phyloP scores from a whole-genome alignment of 345 rosid genomes.

The Rubroshorea leprosula region DNA sequence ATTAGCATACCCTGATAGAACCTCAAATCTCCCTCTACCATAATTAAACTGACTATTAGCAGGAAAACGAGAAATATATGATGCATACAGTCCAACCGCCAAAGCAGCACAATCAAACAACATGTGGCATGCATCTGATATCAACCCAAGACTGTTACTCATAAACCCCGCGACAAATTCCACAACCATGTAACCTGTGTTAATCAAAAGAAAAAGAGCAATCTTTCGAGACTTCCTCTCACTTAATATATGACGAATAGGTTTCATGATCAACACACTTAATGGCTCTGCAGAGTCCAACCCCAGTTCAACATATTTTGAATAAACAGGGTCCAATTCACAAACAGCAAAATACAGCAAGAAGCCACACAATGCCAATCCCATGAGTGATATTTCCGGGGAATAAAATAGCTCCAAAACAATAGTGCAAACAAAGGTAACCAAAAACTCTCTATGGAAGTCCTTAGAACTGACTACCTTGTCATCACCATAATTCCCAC shows the following conservation, averaged over 20 bases:
- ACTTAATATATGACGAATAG: slow-evolving; percentile 78
- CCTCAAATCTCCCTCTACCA: slow-evolving; percentile 95
- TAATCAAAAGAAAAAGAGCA: slow-evolving; percentile 84
- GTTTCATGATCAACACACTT: slow-evolving; percentile 49
- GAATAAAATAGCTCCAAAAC: slow-evolving; percentile 77
- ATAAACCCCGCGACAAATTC: slow-evolving; percentile 91
- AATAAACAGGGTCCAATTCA: slow-evolving; percentile 53
- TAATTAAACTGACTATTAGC: slow-evolving; percentile 86
- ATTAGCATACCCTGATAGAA: slow-evolving; percentile 86
- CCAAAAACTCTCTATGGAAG: slow-evolving; percentile 58
- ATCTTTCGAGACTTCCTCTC: slow-evolving; percentile 96
- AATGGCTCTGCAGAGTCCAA: slow-evolving; percentile 59
- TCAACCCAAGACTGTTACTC: slow-evolving; percentile 96
- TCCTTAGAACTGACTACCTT: slow-evolving; percentile 52
- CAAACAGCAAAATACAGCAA: slow-evolving; percentile 66
- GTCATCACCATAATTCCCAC: slow-evolving; percentile 66
- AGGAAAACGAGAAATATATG: slow-evolving; percentile 85
- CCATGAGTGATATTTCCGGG: slow-evolving; percentile 82
- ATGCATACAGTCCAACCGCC: slow-evolving; percentile 89
- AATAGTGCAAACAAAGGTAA: slow-evolving; percentile 68
- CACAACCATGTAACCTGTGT: slow-evolving; percentile 82
- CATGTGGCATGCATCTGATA: slow-evolving; percentile 98
- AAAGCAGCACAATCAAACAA: slow-evolving; percentile 98
- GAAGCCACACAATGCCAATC: slow-evolving; percentile 64
- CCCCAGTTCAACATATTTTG: slow-evolving; percentile 48